Evolutionary conservation across 345 rosid genomes (phyloP), one percentile per base, ranked within the genome.

Genomic region (Laguncularia racemosa): DNA sequence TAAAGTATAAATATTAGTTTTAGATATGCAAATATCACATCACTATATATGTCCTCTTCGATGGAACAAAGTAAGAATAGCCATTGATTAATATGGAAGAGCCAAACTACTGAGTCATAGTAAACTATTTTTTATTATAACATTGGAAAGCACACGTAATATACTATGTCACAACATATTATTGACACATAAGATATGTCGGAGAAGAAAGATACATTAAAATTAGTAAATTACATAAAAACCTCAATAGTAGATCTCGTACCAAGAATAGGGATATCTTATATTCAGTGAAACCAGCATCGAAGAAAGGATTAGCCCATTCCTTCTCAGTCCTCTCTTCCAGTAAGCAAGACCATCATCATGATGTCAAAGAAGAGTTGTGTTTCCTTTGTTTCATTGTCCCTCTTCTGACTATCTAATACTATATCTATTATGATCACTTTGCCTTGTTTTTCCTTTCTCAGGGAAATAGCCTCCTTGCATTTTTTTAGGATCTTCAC

Each of bases 271-370:
- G 54, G 67, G 16, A 18, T 17, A 77, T 77, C 46, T 65, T 73
- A 16, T 73, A 68, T 50, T 50, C 8, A 23, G 54, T 56, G 8
- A 65, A 78, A 10, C 76, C 76, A 21, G 74, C 73, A 43, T 23
- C 57, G 12, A 19, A 19, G 44, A 78, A 71, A 23, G 74, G 61
- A 8, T 65, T 61, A 16, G 63, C 66, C 74, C 68, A 73, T 5
- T 77, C 72, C 20, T 68, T n/a, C 12, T 74, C 70, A 2, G 2
- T 54, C 14, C 76, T 71, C 72, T 12, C 15, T 50, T 3, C 71
- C 78, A 5, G 14, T 14, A 1, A 44, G 2, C 2, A 0, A 0
- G 0, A 50, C 47, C 76, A 71, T 51, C 72, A 65, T 62, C 11
- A 14, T 0, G 48, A 78, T 14, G 44, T 71, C 79, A n/a, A 49